Evolutionary conservation across 1,284 basidiomycete genomes (phyloP), one percentile per base, ranked within the genome.

Genomic region (Irpex rosettiformis): DNA sequence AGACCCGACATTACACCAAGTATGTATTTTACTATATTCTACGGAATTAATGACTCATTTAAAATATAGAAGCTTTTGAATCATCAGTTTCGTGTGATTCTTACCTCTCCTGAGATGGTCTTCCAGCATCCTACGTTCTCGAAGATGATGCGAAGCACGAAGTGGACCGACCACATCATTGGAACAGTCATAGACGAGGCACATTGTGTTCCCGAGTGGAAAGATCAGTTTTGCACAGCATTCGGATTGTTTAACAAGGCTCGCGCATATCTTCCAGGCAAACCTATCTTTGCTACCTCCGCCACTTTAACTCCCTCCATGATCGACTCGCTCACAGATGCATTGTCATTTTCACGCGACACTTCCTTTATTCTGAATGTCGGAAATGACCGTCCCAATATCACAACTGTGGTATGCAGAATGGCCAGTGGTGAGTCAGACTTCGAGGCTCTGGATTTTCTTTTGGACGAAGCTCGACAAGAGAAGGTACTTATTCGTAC

Each of bases 81-180:
- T 4, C n/a, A 53, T 18, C 57, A 66, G 13, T 66, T 67, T 53
- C 68, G 65, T 22, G 70, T 62, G 4, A 64, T 76, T 10, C 48
- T 75, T 18, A 66, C 68, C 0, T 72, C 71, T 1, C 73, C 74
- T 1, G 72, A 77, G 59, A 76, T 76, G 74, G 67, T 65, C 10
- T 62, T 74, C 30, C 57, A 68, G 33, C 67, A 75, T 56, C 43
- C 51, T 8, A 58, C 43, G n/a, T 74, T 76, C 58, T 67, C 66
- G 1, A 54, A 58, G 5, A 43, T 67, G 2, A 54, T 75, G 3
- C 60, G 57, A 3, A 55, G 48, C 11, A 57, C 64, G 0, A 55
- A 51, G 1, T 70, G 72, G 49, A 52, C 66, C 3, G 56, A 66
- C 3, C 27, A 61, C 16, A 62, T 74, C 25, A 21, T 54, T 2